Evolutionary conservation across 2,329 filamentous ascomycete genomes (phyloP).

Genomic region (Verticillium dahliae): DNA sequence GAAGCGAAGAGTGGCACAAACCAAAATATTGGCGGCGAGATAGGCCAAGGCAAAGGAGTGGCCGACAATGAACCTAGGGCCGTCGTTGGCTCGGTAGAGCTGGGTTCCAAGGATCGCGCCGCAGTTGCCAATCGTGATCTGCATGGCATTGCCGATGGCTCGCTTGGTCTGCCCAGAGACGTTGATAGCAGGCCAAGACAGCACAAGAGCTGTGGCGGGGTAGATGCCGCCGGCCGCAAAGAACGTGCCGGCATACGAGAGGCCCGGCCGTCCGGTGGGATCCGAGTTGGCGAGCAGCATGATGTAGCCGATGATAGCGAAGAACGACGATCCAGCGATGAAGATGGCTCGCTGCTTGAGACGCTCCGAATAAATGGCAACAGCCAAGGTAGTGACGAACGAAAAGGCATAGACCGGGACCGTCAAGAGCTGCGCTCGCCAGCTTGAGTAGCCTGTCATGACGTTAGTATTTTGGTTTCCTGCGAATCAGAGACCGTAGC

Average conservation of each 20-base stretch:
- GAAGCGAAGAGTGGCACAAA: constrained; percentile 45
- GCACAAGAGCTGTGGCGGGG: constrained; percentile 53
- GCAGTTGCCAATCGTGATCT: constrained; percentile 65
- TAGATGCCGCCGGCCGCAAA: constrained; percentile 63
- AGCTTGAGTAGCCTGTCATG: constrained; percentile 43
- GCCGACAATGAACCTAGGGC: constrained; percentile 58
- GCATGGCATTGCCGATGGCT: constrained; percentile 62
- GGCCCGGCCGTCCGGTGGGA: constrained; percentile 40
- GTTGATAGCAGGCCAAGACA: constrained; percentile 68
- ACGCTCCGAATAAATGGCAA: constrained; percentile 56
- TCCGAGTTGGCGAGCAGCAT: constrained; percentile 47
- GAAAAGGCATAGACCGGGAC: constrained; percentile 60
- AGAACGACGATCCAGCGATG: constrained; percentile 48
- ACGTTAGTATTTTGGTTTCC: constrained; percentile 43
- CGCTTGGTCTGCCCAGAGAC: constrained; percentile 66
- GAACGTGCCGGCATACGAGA: constrained; percentile 55
- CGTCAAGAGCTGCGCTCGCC: constrained; percentile 50
- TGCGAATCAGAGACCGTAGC: background rate
- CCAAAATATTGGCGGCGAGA: constrained; percentile 48
- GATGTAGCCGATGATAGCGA: constrained; percentile 58
- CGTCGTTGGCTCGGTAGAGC: constrained; percentile 54
- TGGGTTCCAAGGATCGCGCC: constrained; percentile 66
- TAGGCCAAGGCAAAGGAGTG: constrained; percentile 63
- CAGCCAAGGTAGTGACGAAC: constrained; percentile 49
- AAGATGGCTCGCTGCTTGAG: constrained; percentile 53